Evolutionary conservation across 140 eudicot species (phyloP).

Genomic region (Flaveria floridana): DNA sequence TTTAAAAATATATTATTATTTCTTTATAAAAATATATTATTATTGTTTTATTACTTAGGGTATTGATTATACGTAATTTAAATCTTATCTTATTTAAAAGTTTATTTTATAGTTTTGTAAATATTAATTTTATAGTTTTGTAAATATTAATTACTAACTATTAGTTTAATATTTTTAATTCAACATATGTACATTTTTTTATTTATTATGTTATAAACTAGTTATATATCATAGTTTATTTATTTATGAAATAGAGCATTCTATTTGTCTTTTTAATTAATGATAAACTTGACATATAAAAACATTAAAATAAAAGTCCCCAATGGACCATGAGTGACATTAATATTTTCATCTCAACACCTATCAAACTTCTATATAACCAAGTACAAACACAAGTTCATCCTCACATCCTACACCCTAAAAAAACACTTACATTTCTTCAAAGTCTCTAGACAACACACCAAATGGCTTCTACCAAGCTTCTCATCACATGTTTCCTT

Average conservation of each 20-base stretch:
- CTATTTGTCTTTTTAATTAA: not conserved
- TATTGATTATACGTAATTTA: too few relatives aligned
- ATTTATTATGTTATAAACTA: too few relatives aligned
- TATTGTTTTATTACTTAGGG: too few relatives aligned
- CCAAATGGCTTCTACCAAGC: slow-evolving; percentile 32
- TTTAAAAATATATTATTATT: too few relatives aligned
- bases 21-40: too few relatives aligned
- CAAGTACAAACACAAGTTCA: slow-evolving; percentile 19
- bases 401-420: slow-evolving; percentile 20
- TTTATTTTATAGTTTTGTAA: too few relatives aligned
- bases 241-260: not conserved
- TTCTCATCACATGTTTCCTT: slow-evolving; percentile 25
- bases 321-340: slow-evolving; percentile 21
- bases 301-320: not conserved
- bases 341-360: slow-evolving; percentile 28
- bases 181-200: too few relatives aligned
- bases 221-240: too few relatives aligned
- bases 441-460: not conserved
- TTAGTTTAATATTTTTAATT: too few relatives aligned
- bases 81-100: too few relatives aligned
- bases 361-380: slow-evolving; percentile 30
- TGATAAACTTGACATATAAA: not conserved
- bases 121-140: too few relatives aligned
- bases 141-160: too few relatives aligned
- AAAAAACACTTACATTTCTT: not conserved